Evolutionary conservation across 169 alveolate species (phyloP).

Genomic region (Eimeria acervulina): DNA sequence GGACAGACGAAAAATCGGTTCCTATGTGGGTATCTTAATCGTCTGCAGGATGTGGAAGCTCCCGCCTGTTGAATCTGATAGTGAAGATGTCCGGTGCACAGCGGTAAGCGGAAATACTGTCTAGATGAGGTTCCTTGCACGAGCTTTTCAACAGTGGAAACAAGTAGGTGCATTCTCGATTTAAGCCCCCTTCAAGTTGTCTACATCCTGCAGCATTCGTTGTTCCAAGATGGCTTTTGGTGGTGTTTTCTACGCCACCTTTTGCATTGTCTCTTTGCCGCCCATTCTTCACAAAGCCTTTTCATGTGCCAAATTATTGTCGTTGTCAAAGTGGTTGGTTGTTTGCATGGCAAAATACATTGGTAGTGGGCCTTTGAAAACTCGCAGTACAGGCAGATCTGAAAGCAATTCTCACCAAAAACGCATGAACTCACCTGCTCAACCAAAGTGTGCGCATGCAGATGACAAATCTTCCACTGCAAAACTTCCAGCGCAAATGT

Average conservation of each 20-base stretch:
- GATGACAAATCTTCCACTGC: background rate
- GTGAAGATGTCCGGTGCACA: conserved; percentile 65
- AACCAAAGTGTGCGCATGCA: background rate
- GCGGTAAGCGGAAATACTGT: background rate
- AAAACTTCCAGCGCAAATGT: background rate
- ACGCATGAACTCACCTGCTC: background rate
- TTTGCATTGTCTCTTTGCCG: background rate
- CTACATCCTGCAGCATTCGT: background rate
- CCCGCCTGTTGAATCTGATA: conserved; percentile 24
- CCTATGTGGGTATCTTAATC: background rate
- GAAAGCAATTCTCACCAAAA: background rate
- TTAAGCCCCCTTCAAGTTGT: background rate
- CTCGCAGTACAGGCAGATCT: background rate
- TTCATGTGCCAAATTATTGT: background rate
- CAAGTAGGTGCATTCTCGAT: background rate
- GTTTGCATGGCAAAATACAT: background rate
- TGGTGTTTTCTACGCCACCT: background rate
- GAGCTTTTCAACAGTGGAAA: background rate
- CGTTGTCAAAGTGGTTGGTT: background rate
- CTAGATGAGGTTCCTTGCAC: background rate
- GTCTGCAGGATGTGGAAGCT: conserved; percentile 69
- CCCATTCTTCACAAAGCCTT: background rate
- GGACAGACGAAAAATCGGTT: background rate
- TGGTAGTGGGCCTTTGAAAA: background rate
- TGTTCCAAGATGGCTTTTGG: background rate